Conservation (phyloP, 257 asterid genomes). For the Nicotiana obtusifolia region DNA sequence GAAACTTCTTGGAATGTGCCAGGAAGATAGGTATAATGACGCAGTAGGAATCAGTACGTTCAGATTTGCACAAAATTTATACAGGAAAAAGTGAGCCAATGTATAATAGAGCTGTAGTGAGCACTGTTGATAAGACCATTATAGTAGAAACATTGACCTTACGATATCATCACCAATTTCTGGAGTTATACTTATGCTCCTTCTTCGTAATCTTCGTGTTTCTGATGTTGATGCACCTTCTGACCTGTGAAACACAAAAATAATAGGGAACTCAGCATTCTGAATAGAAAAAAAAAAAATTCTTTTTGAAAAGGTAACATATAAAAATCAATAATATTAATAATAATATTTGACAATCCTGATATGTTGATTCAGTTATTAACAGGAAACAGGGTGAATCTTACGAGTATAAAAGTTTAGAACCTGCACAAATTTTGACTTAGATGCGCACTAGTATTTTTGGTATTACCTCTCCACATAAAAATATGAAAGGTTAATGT, state of each 20-base stretch:
- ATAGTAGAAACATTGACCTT: conserved; percentile 48
- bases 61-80: not conserved
- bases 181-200: conserved; percentile 95
- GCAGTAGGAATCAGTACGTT: not conserved
- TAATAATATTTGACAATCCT: not conserved
- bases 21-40: not conserved
- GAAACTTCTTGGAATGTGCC: not conserved
- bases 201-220: conserved; percentile 70
- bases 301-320: too few relatives aligned
- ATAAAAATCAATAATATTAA: too few relatives aligned
- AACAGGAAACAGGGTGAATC: not conserved
- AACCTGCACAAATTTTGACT: not conserved
- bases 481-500: not conserved
- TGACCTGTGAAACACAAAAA: conserved; percentile 48
- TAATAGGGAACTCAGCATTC: not conserved
- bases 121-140: not conserved
- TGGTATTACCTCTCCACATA: not conserved
- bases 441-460: not conserved
- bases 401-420: not conserved
- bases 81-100: conserved; percentile 1
- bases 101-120: not conserved
- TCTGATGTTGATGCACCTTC: conserved; percentile 78
- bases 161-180: conserved; percentile 96
- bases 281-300: too few relatives aligned
- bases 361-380: not conserved